Evolutionary conservation across 1,284 basidiomycete genomes (phyloP).

Genomic region (Cutaneotrichosporon mucoides): DNA sequence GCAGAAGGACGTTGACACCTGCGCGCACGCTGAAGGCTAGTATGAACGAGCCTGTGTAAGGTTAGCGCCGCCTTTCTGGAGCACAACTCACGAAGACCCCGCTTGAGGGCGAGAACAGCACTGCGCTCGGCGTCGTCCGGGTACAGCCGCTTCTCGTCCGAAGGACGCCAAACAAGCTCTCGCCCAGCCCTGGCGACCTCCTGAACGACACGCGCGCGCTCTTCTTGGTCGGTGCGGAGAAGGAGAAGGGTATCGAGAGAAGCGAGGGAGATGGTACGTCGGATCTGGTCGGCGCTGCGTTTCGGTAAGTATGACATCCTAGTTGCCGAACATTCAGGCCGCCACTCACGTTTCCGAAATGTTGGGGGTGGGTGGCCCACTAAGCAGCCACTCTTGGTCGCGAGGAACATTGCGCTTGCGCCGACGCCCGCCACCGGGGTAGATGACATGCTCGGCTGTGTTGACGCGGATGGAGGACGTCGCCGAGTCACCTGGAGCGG

Average conservation of each 20-base stretch:
- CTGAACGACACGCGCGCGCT: conserved; percentile 35
- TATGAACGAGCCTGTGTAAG: conserved; percentile 63
- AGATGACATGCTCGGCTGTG: neutral
- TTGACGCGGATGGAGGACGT: neutral
- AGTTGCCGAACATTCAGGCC: neutral
- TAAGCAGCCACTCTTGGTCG: conserved; percentile 32
- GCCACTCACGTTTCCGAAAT: conserved; percentile 43
- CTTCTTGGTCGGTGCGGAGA: conserved; percentile 29
- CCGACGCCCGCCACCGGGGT: conserved; percentile 4
- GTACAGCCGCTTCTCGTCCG: conserved; percentile 69
- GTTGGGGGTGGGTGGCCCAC: conserved; percentile 36
- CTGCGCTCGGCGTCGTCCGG: conserved; percentile 66
- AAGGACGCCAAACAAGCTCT: conserved; percentile 70
- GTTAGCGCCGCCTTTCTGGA: conserved; percentile 3
- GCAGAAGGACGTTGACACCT: conserved; percentile 71
- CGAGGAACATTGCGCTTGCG: conserved; percentile 25
- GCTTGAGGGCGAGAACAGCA: conserved; percentile 65
- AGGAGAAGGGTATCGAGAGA: conserved; percentile 42
- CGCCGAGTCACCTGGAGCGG: neutral
- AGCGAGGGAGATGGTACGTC: conserved; percentile 48
- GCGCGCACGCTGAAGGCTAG: conserved; percentile 75
- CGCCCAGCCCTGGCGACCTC: conserved; percentile 34
- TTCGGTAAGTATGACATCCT: neutral
- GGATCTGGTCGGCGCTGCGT: conserved; percentile 46
- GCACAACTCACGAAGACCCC: conserved; percentile 66